Percentiles rank a stretch among this genome's conserved stretches.
Evolutionary conservation across 139 green algal genomes (phyloP).

Genomic region (Ettlia oleoabundans): DNA sequence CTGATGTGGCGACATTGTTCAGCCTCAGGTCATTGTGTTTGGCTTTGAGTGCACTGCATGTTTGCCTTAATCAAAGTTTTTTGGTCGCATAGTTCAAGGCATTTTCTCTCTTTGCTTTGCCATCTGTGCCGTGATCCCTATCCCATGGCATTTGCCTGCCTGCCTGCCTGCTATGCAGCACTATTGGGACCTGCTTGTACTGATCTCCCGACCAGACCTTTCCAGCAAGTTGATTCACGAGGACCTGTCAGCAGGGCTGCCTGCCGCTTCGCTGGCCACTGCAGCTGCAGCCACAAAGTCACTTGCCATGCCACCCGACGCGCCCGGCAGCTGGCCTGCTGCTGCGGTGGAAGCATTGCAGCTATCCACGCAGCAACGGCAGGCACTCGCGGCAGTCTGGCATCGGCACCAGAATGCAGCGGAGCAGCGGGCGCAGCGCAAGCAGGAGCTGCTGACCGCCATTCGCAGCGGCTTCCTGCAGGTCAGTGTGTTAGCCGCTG

Average conservation of each 20-base stretch:
- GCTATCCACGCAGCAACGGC: constrained; percentile 1
- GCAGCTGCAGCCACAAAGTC: neutral
- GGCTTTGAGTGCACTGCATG: too few relatives aligned
- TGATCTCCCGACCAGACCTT: constrained; percentile 29
- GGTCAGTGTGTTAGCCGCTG: neutral
- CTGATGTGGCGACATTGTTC: too few relatives aligned
- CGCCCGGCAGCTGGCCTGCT: neutral
- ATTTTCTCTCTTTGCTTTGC: too few relatives aligned
- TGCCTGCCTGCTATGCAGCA: neutral
- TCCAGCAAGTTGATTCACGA: constrained; percentile 9
- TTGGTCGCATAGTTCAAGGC: too few relatives aligned
- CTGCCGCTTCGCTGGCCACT: neutral
- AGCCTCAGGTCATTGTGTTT: too few relatives aligned
- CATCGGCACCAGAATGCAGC: neutral
- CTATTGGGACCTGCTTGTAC: constrained; percentile 32
- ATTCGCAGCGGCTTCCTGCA: constrained; percentile 22
- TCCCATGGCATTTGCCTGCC: neutral
- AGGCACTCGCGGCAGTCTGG: constrained; percentile 6
- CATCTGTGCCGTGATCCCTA: neutral
- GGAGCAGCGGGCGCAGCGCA: neutral
- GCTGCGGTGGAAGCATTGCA: neutral
- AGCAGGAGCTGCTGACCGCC: constrained; percentile 18
- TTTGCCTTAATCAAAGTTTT: too few relatives aligned
- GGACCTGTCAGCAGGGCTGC: neutral
- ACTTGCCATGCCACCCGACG: neutral